Evolutionary conservation across 345 rosid species (phyloP).

Genomic region (Gynandropsis gynandra): DNA sequence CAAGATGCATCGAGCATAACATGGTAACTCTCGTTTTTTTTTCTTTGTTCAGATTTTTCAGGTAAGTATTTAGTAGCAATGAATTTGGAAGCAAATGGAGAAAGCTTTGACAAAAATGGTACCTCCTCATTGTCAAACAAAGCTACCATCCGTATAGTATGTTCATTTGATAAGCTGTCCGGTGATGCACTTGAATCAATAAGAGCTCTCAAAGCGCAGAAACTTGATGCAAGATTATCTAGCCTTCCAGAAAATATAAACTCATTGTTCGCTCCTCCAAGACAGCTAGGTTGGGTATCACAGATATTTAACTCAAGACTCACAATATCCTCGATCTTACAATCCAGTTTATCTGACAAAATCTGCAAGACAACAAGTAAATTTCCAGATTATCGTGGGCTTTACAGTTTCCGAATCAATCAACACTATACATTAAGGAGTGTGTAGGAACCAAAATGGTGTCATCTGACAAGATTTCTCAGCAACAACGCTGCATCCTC

Average conservation of each 20-base stretch:
- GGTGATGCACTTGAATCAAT: slow-evolving; percentile 64
- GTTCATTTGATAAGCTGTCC: slow-evolving; percentile 47
- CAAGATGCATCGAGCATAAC: not conserved
- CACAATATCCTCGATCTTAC: slow-evolving; percentile 58
- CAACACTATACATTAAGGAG: slow-evolving; percentile 6
- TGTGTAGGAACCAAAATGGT: not conserved
- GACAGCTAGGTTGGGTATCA: slow-evolving; percentile 95
- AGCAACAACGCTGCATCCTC: not conserved
- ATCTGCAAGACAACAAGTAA: slow-evolving; percentile 36
- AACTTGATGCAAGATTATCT: slow-evolving; percentile 91
- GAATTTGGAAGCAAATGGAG: not conserved
- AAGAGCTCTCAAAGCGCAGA: slow-evolving; percentile 81
- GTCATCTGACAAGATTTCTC: not conserved
- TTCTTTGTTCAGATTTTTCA: not conserved
- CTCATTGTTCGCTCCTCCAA: slow-evolving; percentile 86
- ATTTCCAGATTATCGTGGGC: not conserved
- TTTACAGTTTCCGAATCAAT: not conserved
- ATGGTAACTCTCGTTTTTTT: too few relatives aligned
- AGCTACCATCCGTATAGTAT: slow-evolving; percentile 75
- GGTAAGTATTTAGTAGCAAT: not conserved
- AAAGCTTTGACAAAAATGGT: slow-evolving; percentile 19
- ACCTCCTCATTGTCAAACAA: slow-evolving; percentile 98
- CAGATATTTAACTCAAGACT: slow-evolving; percentile 85
- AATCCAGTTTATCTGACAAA: slow-evolving; percentile 59
- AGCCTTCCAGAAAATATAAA: slow-evolving; percentile 94